Evolutionary conservation across 2,329 filamentous ascomycete genomes (phyloP), one percentile per base, ranked within the genome.

Genomic region (Venturia oleaginea): DNA sequence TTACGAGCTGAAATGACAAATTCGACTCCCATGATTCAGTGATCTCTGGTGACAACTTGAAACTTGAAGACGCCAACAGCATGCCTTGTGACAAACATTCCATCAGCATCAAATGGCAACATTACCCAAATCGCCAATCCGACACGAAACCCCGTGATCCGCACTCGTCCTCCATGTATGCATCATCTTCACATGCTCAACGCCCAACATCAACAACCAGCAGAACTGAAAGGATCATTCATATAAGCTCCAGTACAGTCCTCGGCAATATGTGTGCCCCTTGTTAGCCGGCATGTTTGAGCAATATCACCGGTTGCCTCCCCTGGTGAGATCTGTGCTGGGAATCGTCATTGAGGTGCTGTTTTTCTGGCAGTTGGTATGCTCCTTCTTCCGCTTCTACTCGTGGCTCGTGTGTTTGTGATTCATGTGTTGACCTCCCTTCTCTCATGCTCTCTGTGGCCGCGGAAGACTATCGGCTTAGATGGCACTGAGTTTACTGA

Each of bases 311-410:
- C 34, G 40, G 34, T 32, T 59, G n/a, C 62, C 62, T 54, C 62
- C 64, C 67, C 55, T 71, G 38, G 57, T 75, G 38, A 74, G 68
- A 68, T 69, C 68, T 62, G 65, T 76, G 30, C 68, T 72, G 19
- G 68, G 70, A 64, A 72, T 73, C 66, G 68, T 76, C 55, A 69
- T 74, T 62, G 73, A 76, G 66, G 72, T 77, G 43, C 69, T 70
- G 62, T 72, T 75, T 68, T 77, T 76, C 67, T 77, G 75, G 75
- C 72, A 75, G 67, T 69, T 74, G 69, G 75, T 77, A 69, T 34
- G 63, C 46, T 37, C n/a, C n/a, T 22, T 15, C 57, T 30, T 22
- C 57, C 34, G 17, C 24, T 7, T 3, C 6, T 57, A n/a, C 24
- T 30, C 24, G 2, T 57, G 24, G 24, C 6, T 32, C 6, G 17